Evolutionary conservation across 139 green algal genomes (phyloP), one percentile per base, ranked within the genome.

Genomic region (Mesostigma viride): DNA sequence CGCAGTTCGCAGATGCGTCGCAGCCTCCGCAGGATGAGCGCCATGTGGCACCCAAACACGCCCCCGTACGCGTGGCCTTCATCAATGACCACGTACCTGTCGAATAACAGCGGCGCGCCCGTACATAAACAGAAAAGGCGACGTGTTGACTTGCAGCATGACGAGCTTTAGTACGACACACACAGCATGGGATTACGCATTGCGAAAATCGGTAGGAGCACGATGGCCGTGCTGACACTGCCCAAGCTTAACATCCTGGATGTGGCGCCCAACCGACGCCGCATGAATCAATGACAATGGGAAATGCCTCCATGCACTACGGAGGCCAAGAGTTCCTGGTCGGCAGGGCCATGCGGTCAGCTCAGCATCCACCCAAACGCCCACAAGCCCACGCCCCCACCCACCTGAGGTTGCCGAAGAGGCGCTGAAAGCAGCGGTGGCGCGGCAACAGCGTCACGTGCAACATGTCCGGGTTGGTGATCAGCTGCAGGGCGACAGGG

Each of bases 391-490:
- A n/a, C n/a, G 17, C 40, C 40, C 40, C 14, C 40, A 53, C 56
- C 3, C 31, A 76, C 68, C 58, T 57, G 20, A 96, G 86, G 28
- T 83, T 80, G 6, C 77, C 45, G 40, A 97, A 72, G 35, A 97
- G 60, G 1, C 79, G 77, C 0, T 5, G 33, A 56, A 94, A 95
- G 20, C 76, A 27, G 24, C 24, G 28, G 71, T 96, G 88, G 14
- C 70, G 51, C 0, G 87, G 88, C 64, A 97, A 81, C n/a, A 96
- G 70, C 45, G 74, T 81, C 51, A 79, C 33, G 80, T 97, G 91
- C 53, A 97, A 81, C 91, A 97, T 97, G 86, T 97, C 91, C 0
- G 91, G 91, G 76, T 97, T 97, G 67, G 91, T 95, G 66, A 97
- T 73, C 20, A 92, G 69, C 69, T 95, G 60, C 64, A 85, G 84